phyloP scores from a whole-genome alignment of 768 basidiomycete genomes.

The Vishniacozyma victoriae region DNA sequence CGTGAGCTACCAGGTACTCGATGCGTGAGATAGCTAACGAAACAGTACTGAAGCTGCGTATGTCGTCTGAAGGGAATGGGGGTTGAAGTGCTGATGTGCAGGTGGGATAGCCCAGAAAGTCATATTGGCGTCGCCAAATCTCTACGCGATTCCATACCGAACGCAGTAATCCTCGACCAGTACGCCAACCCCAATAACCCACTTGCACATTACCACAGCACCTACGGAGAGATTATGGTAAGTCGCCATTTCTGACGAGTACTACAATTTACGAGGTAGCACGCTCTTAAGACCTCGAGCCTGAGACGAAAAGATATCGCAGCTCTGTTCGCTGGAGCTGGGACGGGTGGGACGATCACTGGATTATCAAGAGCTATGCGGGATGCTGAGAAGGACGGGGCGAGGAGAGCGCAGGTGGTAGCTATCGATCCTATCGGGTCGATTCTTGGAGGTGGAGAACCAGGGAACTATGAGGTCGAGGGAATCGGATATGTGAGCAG shows the following conservation, averaged over 20 bases:
- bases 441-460: slow-evolving; percentile 61
- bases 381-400: slow-evolving; percentile 6
- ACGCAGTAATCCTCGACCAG: slow-evolving; percentile 88
- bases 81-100: slow-evolving; percentile 7
- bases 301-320: slow-evolving; percentile 50
- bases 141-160: slow-evolving; percentile 69
- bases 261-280: slow-evolving; percentile 6
- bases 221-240: slow-evolving; percentile 81
- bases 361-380: slow-evolving; percentile 51
- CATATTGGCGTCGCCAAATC: slow-evolving; percentile 85
- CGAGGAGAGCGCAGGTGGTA: slow-evolving; percentile 52
- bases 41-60: slow-evolving; percentile 36
- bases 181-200: slow-evolving; percentile 69
- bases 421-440: slow-evolving; percentile 93
- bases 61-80: slow-evolving; percentile 1
- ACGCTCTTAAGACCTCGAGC: slow-evolving; percentile 58
- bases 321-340: slow-evolving; percentile 75
- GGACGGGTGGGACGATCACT: slow-evolving; percentile 93
- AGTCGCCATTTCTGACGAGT: slow-evolving; percentile 2
- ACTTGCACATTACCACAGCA: slow-evolving; percentile 80
- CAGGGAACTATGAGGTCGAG: slow-evolving; percentile 67
- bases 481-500: slow-evolving; percentile 67
- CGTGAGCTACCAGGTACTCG: slow-evolving; percentile 52
- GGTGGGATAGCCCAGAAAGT: slow-evolving; percentile 78
- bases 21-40: neutral